These are phyloP conservation scores for Nemania sp. DNA, from an alignment of 2,329 filamentous ascomycete genomes.

Conservation along the genomic window DNA sequence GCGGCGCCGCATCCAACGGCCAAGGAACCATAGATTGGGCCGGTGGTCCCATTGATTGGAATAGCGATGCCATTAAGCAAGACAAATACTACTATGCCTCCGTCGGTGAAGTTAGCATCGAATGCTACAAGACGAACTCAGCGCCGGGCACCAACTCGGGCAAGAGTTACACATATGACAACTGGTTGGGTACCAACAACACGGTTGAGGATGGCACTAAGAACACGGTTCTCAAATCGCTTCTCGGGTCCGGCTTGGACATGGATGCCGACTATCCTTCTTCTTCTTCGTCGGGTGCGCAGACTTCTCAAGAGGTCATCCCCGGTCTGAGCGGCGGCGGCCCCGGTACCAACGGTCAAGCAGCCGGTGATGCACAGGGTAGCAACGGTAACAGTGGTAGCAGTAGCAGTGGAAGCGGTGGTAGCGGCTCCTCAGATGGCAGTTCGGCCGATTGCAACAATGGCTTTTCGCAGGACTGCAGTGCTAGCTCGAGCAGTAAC, in stretches of 20 bases:
- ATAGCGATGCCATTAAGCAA: conserved; percentile 80
- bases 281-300: conserved; percentile 52
- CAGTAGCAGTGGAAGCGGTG: conserved; percentile 25
- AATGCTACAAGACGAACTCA: conserved; percentile 79
- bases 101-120: conserved; percentile 80
- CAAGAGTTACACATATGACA: conserved; percentile 81
- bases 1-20: conserved; percentile 81
- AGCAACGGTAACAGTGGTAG: conserved; percentile 19
- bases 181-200: conserved; percentile 74
- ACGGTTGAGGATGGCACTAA: conserved; percentile 82
- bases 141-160: conserved; percentile 76
- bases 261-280: conserved; percentile 61
- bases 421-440: background rate
- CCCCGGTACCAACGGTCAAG: conserved; percentile 51
- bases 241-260: conserved; percentile 84
- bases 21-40: conserved; percentile 92
- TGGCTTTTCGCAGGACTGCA: conserved; percentile 49
- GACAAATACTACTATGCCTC: conserved; percentile 91
- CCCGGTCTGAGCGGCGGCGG: conserved; percentile 51
- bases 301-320: conserved; percentile 43
- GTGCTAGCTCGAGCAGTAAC: conserved; percentile 13
- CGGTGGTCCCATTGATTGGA: conserved; percentile 90
- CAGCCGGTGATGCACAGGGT: conserved; percentile 41
- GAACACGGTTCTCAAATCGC: conserved; percentile 79
- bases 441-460: conserved; percentile 41